phyloP scores from a whole-genome alignment of 495 filamentous ascomycete genomes.

The Evernia prunastri region DNA sequence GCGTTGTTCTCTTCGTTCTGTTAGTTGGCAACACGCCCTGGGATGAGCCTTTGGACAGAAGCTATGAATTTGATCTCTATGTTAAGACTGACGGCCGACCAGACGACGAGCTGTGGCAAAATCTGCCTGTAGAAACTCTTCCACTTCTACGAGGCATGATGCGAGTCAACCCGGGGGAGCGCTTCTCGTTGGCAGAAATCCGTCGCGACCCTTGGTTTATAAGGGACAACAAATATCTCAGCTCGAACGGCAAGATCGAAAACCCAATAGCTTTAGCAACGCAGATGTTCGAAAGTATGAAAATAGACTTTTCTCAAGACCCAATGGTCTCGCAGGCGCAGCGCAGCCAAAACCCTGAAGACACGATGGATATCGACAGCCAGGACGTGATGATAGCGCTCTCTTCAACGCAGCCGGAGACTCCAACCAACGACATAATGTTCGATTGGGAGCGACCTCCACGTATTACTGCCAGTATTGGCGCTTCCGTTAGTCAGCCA shows the following conservation, averaged over 20 bases:
- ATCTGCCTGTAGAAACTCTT: constrained; percentile 66
- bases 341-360: constrained; percentile 34
- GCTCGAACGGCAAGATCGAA: constrained; percentile 62
- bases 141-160: constrained; percentile 95
- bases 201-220: constrained; percentile 95
- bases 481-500: constrained; percentile 51
- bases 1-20: constrained; percentile 92
- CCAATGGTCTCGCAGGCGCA: constrained; percentile 45
- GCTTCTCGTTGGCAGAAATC: constrained; percentile 85
- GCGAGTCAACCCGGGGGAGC: constrained; percentile 62
- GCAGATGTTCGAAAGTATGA: constrained; percentile 86
- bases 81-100: constrained; percentile 69
- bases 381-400: constrained; percentile 32
- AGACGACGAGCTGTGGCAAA: constrained; percentile 78
- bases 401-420: constrained; percentile 77
- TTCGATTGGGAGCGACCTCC: constrained; percentile 74
- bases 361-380: constrained; percentile 42
- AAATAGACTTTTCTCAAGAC: constrained; percentile 76
- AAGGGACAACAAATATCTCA: constrained; percentile 68
- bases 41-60: constrained; percentile 79
- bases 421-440: constrained; percentile 55
- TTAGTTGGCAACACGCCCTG: constrained; percentile 95
- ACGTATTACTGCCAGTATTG: constrained; percentile 39
- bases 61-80: constrained; percentile 83
- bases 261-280: constrained; percentile 82